phyloP scores from a whole-genome alignment of 2,329 filamentous ascomycete species.

The Beauveria bassiana region DNA sequence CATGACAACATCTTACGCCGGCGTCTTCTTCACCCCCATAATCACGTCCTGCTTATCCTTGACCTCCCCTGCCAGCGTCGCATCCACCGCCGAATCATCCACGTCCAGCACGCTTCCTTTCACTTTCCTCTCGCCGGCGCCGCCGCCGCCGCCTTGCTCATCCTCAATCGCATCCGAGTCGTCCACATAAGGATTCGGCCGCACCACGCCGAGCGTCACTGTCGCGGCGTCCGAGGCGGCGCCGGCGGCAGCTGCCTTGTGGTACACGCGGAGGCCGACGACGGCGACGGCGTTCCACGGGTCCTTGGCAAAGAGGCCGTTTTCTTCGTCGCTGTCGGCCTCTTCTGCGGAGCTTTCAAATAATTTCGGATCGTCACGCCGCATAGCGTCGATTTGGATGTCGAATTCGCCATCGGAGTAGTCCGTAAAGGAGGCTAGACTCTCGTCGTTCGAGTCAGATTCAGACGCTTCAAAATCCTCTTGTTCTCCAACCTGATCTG shows the following conservation, averaged over 20 bases:
- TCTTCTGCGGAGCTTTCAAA: background rate
- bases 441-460: conserved; percentile 13
- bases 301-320: conserved; percentile 41
- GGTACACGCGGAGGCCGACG: conserved; percentile 54
- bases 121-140: conserved; percentile 15
- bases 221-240: conserved; percentile 14
- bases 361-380: background rate
- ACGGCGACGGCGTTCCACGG: conserved; percentile 59
- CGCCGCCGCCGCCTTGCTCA: conserved; percentile 6
- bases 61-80: conserved; percentile 28
- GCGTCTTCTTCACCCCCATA: conserved; percentile 17
- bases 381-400: conserved; percentile 17
- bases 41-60: conserved; percentile 30
- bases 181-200: conserved; percentile 27
- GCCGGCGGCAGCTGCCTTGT: conserved; percentile 29
- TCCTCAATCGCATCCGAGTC: conserved; percentile 11
- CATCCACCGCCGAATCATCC: conserved; percentile 39
- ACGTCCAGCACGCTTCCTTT: conserved; percentile 32
- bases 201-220: conserved; percentile 32
- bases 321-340: background rate
- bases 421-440: conserved; percentile 28
- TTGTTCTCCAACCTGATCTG: background rate
- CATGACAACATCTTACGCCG: background rate
- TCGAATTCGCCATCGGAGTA: conserved; percentile 34
- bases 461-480: conserved; percentile 14